Conservation (phyloP, 768 basidiomycete species). For the Leucosporidium creatinivorum region DNA sequence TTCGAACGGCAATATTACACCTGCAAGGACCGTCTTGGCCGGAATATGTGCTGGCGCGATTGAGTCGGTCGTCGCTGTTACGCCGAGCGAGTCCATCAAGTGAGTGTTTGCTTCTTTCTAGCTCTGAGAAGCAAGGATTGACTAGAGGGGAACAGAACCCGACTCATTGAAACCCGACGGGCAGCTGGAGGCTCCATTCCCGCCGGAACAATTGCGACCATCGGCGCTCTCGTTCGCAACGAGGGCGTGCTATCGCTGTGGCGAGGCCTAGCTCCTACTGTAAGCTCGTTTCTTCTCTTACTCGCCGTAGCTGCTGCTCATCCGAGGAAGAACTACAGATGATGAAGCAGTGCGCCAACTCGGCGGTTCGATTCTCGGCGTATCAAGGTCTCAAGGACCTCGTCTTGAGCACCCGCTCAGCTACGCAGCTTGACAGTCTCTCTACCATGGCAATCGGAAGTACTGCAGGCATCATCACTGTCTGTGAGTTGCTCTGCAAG, state of each 20-base stretch:
- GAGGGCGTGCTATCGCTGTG: background rate
- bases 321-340: background rate
- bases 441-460: background rate
- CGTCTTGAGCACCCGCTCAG: background rate
- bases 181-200: background rate
- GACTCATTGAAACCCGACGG: background rate
- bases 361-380: background rate
- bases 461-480: background rate
- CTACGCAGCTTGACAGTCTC: background rate
- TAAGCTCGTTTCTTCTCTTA: background rate
- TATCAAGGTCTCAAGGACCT: background rate
- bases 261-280: background rate
- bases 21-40: background rate
- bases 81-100: background rate
- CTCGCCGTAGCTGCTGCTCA: too few relatives aligned
- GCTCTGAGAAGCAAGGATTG: too few relatives aligned
- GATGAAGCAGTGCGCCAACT: constrained; percentile 6
- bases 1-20: background rate
- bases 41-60: background rate
- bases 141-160: background rate
- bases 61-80: background rate
- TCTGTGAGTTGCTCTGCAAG: background rate
- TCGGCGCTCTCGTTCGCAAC: background rate
- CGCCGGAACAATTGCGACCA: background rate
- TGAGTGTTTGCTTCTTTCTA: background rate